Percentiles rank a stretch among this genome's conserved stretches.
Evolutionary conservation across 345 rosid species (phyloP).

Genomic region (Psidium friedrichsthalianum): DNA sequence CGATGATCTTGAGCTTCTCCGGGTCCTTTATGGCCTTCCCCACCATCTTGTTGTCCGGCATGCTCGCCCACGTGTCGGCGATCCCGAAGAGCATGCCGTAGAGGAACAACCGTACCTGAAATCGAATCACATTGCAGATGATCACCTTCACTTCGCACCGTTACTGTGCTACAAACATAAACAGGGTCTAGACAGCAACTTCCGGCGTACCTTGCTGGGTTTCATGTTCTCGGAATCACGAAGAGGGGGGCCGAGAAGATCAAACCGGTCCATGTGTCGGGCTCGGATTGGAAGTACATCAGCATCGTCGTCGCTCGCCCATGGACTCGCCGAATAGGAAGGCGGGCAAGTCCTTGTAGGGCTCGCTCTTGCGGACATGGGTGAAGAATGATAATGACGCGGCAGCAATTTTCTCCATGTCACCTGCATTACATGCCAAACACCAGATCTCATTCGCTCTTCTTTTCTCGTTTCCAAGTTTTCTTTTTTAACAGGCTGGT

Average conservation of each 20-base stretch:
- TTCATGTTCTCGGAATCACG: conserved; percentile 79
- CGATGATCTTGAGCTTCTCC: conserved; percentile 71
- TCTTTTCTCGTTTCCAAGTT: not conserved
- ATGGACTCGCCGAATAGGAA: conserved; percentile 89
- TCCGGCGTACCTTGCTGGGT: conserved; percentile 36
- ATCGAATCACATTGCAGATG: not conserved
- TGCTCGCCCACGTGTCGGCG: conserved; percentile 93
- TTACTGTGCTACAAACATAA: not conserved
- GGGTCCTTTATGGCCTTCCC: conserved; percentile 82
- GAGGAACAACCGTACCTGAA: conserved; percentile 32
- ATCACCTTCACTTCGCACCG: not conserved
- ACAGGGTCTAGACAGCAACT: not conserved
- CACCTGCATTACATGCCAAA: conserved; percentile 29
- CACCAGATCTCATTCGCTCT: not conserved
- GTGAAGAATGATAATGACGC: conserved; percentile 73
- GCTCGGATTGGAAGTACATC: conserved; percentile 85
- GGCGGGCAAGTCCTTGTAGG: conserved; percentile 66
- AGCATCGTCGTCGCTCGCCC: conserved; percentile 79
- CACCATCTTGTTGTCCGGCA: conserved; percentile 85
- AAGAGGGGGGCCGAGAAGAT: conserved; percentile 96
- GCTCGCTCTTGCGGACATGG: conserved; percentile 59
- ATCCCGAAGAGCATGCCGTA: conserved; percentile 80
- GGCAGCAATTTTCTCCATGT: conserved; percentile 82
- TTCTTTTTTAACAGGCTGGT: not conserved
- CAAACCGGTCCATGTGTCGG: conserved; percentile 75